phyloP scores from a whole-genome alignment of 1,284 basidiomycete species.

The Athelia sp. region DNA sequence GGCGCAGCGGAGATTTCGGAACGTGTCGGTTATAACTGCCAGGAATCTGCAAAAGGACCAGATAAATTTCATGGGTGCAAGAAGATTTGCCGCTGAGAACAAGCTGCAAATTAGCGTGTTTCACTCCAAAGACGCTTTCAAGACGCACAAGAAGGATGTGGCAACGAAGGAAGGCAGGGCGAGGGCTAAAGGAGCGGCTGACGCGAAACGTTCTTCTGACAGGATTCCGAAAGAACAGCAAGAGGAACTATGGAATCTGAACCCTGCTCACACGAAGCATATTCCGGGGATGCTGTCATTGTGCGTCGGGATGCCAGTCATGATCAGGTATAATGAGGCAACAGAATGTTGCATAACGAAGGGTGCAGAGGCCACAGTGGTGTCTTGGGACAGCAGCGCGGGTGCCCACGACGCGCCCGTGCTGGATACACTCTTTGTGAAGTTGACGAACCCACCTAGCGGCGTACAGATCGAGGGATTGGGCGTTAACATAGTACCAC shows the following conservation, averaged over 20 bases:
- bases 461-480: neutral
- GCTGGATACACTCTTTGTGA: conserved; percentile 29
- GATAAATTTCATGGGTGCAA: conserved; percentile 8
- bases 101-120: conserved; percentile 16
- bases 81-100: conserved; percentile 9
- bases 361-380: conserved; percentile 31
- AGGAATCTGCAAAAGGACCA: conserved; percentile 10
- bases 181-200: neutral
- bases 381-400: conserved; percentile 22
- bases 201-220: neutral
- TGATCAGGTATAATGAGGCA: conserved; percentile 30
- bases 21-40: conserved; percentile 11
- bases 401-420: conserved; percentile 7
- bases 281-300: conserved; percentile 24
- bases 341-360: conserved; percentile 35
- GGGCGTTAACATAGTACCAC: neutral
- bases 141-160: neutral
- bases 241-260: conserved; percentile 23
- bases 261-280: conserved; percentile 14
- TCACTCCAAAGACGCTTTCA: conserved; percentile 21
- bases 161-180: neutral
- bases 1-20: conserved; percentile 6
- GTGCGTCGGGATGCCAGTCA: conserved; percentile 34
- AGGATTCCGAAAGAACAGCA: conserved; percentile 10
- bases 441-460: conserved; percentile 13